Base-by-base conservation (phyloP, 306 rosid species). In the Citrullus amarus region DNA sequence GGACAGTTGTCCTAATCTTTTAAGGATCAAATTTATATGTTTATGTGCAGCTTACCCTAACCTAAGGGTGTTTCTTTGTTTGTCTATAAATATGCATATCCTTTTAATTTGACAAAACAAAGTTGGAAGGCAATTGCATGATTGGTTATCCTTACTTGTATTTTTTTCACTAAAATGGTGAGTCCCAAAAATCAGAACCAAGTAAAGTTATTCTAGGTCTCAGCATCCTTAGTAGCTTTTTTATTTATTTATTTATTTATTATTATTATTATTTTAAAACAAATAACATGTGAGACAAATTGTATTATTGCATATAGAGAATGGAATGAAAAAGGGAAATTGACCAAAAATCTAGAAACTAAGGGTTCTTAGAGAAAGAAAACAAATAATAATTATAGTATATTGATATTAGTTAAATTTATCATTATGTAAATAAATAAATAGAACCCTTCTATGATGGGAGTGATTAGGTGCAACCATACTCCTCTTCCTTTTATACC, bases 1-100 rank as follows among this genome's bases (percentile, higher is more conserved):
- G 73, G 51, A 67, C 73, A 67, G 73, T 67, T 67, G 51, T 67
- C 73, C 73, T 67, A 67, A 67, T 67, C 51, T 66, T 66, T 0
- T 66, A 66, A 66, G 72, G 30, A 11, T 39, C 51, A 39, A 62
- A 61, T 61, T 67, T 17, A 9, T 8, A 67, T 39, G 51, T 67
- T 67, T 17, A 38, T 36, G 5, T 36, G 8, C 14, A 66, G 48
- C 50, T 38, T 66, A 38, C 72, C 72, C 50, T 67, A 67, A 67
- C n/a, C 51, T 39, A 36, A 67, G 73, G 73, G 18, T 38, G 69
- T 17, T 66, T 44, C 75, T 44, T 44, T 69, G 54, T n/a, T 39
- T 69, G 56, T 44, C 54, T 44, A 69, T 44, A 69, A n/a, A 69
- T 48, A 48, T 69, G 56, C 5, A 69, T 69, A 38, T 69, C 18